Evolutionary conservation across 1,284 basidiomycete genomes (phyloP), one percentile per base, ranked within the genome.

Genomic region (Tilletiopsis washingtonensis): DNA sequence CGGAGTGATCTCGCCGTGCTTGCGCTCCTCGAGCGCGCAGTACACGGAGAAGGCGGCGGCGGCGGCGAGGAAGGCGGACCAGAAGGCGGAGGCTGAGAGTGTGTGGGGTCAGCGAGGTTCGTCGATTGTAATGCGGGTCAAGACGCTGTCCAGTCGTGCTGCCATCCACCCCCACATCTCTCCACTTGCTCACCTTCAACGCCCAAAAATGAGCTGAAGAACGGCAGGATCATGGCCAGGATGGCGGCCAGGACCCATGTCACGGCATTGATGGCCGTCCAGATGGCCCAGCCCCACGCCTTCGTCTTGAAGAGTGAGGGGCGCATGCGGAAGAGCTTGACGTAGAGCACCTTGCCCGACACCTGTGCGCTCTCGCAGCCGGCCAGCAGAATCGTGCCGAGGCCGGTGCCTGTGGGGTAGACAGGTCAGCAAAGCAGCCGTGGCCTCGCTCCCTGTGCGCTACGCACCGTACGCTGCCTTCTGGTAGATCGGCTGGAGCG

Each of bases 391-490:
- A 67, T 67, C 14, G 58, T 61, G n/a, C n/a, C n/a, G n/a, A n/a
- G n/a, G n/a, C n/a, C n/a, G n/a, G n/a, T n/a, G n/a, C n/a, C n/a
- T n/a, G n/a, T n/a, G n/a, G n/a, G n/a, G n/a, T n/a, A n/a, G n/a
- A n/a, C n/a, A n/a, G n/a, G n/a, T n/a, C n/a, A n/a, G n/a, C n/a
- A n/a, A n/a, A n/a, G n/a, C n/a, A n/a, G n/a, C n/a, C n/a, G n/a
- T n/a, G n/a, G n/a, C n/a, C n/a, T n/a, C n/a, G n/a, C n/a, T n/a
- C n/a, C n/a, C n/a, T n/a, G n/a, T n/a, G n/a, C n/a, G n/a, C n/a
- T n/a, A n/a, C n/a, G n/a, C n/a, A n/a, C n/a, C n/a, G 51, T 67
- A 70, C n/a, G 58, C 59, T 41, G 69, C 53, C 32, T 57, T 57
- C 55, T 54, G 57, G 41, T 53, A 56, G 23, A 55, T 50, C 32